These are phyloP conservation scores for Dalechampia spathulata DNA, from an alignment of 441 rosid species.

Conservation along the genomic window DNA sequence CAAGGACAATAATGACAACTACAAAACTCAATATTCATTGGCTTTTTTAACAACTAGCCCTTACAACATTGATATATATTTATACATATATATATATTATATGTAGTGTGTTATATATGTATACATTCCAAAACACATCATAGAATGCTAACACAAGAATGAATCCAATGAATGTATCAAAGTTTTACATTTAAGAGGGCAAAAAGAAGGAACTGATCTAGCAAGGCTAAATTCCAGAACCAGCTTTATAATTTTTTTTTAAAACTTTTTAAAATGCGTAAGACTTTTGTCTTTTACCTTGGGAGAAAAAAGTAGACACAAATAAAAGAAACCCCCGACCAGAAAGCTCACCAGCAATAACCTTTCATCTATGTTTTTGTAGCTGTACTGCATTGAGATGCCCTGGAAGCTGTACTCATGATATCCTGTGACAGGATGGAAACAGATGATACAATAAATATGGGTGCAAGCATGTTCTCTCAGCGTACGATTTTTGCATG, in stretches of 20 bases:
- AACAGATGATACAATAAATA: conserved; percentile 5
- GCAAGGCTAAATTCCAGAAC: conserved; percentile 31
- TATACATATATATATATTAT: too few species aligned
- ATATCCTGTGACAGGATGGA: conserved; percentile 20
- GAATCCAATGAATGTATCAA: conserved; percentile 53
- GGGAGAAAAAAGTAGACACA: conserved; percentile 15
- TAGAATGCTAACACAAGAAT: conserved; percentile 45
- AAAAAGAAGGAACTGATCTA: conserved; percentile 28
- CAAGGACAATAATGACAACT: too few species aligned
- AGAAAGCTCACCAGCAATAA: conserved; percentile 46
- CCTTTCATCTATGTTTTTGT: conserved; percentile 37
- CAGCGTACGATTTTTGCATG: conserved; percentile 84
- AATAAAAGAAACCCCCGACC: conserved; percentile 26
- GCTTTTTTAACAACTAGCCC: too few species aligned
- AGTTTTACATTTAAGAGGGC: conserved; percentile 13
- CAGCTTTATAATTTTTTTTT: conserved; percentile 29
- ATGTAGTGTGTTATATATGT: too few species aligned
- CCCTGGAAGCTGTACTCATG: conserved; percentile 21
- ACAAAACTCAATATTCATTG: too few species aligned
- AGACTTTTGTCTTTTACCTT: conserved; percentile 6
- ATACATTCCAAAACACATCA: conserved; percentile 30
- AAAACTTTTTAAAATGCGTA: conserved; percentile 6
- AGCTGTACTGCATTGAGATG: conserved; percentile 29
- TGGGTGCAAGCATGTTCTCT: conserved; percentile 7
- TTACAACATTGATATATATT: too few species aligned